Conservation (phyloP, 805 yeast species). For the Metschnikowia amazonensis region DNA sequence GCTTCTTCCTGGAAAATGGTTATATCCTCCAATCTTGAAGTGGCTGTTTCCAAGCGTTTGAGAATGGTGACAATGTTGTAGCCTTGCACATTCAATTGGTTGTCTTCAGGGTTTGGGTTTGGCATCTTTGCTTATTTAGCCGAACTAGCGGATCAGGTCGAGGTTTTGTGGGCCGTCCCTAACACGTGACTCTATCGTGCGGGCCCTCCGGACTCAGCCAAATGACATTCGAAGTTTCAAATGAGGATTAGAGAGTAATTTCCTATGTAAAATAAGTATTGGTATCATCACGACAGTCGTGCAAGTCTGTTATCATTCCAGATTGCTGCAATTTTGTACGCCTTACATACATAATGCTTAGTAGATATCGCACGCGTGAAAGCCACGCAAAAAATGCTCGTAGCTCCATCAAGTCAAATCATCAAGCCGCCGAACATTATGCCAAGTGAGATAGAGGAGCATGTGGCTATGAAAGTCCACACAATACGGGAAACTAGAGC, state of each 20-base stretch:
- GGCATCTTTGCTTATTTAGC: slow-evolving; percentile 6
- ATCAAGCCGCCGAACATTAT: not conserved
- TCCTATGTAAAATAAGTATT: too few relatives aligned
- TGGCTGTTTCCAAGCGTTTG: slow-evolving; percentile 81
- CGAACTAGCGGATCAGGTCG: not conserved
- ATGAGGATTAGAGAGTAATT: too few relatives aligned
- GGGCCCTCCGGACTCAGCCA: not conserved
- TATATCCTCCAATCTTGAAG: slow-evolving; percentile 86
- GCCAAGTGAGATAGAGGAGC: slow-evolving; percentile 16
- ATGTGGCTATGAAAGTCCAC: slow-evolving; percentile 42
- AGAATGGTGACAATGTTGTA: slow-evolving; percentile 76
- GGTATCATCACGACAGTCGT: too few relatives aligned
- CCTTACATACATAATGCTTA: not conserved
- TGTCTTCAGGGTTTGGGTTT: slow-evolving; percentile 36
- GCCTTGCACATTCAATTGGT: slow-evolving; percentile 64
- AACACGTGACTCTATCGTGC: slow-evolving; percentile 8
- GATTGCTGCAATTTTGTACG: not conserved
- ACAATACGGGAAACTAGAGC: slow-evolving; percentile 39
- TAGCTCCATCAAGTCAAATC: slow-evolving; percentile 4
- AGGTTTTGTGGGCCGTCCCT: slow-evolving; percentile 4
- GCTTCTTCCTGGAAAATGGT: slow-evolving; percentile 72
- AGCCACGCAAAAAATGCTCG: slow-evolving; percentile 9
- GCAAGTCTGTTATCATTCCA: too few relatives aligned
- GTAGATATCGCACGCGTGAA: slow-evolving; percentile 1
- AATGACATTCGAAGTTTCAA: not conserved